Evolutionary conservation across 2,329 filamentous ascomycete species (phyloP), one percentile per base, ranked within the genome.

Genomic region (Ceratocystis cubensis): DNA sequence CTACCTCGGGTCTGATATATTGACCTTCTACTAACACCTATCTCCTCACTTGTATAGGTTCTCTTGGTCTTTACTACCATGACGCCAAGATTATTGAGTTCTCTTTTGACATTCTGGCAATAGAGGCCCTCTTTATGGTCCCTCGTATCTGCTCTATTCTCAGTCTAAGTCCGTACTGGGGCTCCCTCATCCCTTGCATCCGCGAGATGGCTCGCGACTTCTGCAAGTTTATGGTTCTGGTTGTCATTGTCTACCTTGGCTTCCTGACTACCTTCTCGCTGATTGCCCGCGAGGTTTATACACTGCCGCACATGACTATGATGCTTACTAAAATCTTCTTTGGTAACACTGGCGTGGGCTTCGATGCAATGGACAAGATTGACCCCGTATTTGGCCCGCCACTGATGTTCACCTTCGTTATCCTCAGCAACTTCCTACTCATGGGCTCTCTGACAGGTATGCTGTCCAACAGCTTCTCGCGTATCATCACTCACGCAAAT

Each of bases 161-260:
- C 69, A 93, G 88, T 73, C 76, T 96, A 70, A 91, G 91, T 71
- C 89, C 90, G 1, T 96, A 95, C 74, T 96, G 94, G 82, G 92
- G 90, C 53, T 94, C 88, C 0, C 75, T 94, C 62, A 92, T 96
- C 68, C 92, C 91, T 0, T 95, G 92, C 70, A 80, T 96, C 63
- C 94, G 94, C 74, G 90, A 93, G 74, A 96, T 96, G 92, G 88
- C 88, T 48, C 93, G 92, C 75, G 91, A 96, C 73, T 96, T 96
- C 73, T 75, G 92, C 74, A 92, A 92, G 72, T 96, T 94, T 73
- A 82, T 85, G 76, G 88, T 89, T 1, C 81, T 93, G 30, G 88
- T 95, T 56, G 78, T 90, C 61, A 88, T 96, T 65, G 78, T 96
- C 64, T 96, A 96, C 73, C 77, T 94, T 61, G 90, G 91, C 61